Evolutionary conservation across 1,139 yeast species (phyloP), one percentile per base, ranked within the genome.

Genomic region (Chernovozyma sophiae-reginae): DNA sequence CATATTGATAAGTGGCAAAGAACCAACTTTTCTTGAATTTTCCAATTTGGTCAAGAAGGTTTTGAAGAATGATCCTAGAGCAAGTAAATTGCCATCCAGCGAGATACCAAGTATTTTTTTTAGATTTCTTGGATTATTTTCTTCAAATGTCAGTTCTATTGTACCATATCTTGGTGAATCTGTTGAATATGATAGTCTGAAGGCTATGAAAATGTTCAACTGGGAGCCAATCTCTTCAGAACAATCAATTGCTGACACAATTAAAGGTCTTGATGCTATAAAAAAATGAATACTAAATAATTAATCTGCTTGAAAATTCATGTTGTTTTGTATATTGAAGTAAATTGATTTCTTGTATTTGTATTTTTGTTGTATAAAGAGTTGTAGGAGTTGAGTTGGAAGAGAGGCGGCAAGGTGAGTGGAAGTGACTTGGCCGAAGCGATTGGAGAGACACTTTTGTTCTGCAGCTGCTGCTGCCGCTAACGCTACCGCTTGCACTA

Each of bases 1-100:
- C 29, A 38, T 64, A 19, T 19, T 35, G 17, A 15, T 30, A 12
- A 17, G 16, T n/a, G 36, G 31, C 4, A 13, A 10, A n/a, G 35
- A 33, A 22, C 12, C 19, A 12, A 17, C 20, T n/a, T n/a, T 28
- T 15, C 31, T 35, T 12, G 36, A 32, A 20, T 13, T 33, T 16
- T 29, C 36, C 8, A 24, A 31, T 18, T 30, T 35, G 12, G 14
- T 34, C 15, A 32, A 22, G 26, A 13, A 16, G 15, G 12, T 4
- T 4, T 13, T 24, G 10, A 13, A 12, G 24, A 23, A 32, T 18
- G 35, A 24, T 22, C 28, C 28, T 16, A 15, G 28, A 11, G 12
- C n/a, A 4, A 16, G 15, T 11, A 25, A 24, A 6, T 31, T 37
- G 10, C 39, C 40, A 2, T 30, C 39, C 10, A 31, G 31, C 14